Evolutionary conservation across 2,329 filamentous ascomycete species (phyloP).

Genomic region (Ascochyta viciae-villosae): DNA sequence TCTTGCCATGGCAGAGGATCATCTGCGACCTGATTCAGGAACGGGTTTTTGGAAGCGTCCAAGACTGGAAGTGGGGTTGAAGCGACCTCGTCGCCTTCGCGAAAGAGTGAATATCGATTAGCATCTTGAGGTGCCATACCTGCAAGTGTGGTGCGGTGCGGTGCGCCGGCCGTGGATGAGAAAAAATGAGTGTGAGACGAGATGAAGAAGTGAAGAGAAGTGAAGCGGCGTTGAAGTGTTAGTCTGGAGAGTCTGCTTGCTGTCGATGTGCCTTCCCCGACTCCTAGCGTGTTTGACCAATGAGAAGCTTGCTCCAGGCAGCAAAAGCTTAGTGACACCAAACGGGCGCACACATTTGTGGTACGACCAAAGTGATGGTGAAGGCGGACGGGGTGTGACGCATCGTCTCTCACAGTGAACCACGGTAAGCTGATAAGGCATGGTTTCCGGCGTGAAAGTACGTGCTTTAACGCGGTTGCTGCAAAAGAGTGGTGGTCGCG

Average conservation of each 20-base stretch:
- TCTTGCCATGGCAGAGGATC: constrained; percentile 36
- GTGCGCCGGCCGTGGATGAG: too few relatives aligned
- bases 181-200: not conserved
- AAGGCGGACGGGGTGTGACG: constrained; percentile 4
- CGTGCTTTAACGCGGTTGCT: not conserved
- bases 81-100: constrained; percentile 18
- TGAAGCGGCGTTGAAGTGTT: not conserved
- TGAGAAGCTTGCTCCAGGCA: constrained; percentile 5
- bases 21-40: constrained; percentile 34
- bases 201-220: not conserved
- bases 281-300: not conserved
- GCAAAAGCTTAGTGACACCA: constrained; percentile 6
- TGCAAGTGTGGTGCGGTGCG: not conserved
- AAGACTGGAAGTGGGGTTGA: constrained; percentile 1
- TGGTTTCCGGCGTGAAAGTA: not conserved
- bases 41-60: constrained; percentile 24
- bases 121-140: constrained; percentile 23
- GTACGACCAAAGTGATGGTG: constrained; percentile 11
- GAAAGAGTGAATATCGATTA: constrained; percentile 39
- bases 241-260: not conserved
- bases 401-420: not conserved
- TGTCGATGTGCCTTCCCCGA: not conserved
- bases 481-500: not conserved
- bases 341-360: constrained; percentile 11
- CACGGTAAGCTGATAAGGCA: not conserved